phyloP scores from a whole-genome alignment of 2,329 filamentous ascomycete genomes.

The Hymenoscyphus scutula region DNA sequence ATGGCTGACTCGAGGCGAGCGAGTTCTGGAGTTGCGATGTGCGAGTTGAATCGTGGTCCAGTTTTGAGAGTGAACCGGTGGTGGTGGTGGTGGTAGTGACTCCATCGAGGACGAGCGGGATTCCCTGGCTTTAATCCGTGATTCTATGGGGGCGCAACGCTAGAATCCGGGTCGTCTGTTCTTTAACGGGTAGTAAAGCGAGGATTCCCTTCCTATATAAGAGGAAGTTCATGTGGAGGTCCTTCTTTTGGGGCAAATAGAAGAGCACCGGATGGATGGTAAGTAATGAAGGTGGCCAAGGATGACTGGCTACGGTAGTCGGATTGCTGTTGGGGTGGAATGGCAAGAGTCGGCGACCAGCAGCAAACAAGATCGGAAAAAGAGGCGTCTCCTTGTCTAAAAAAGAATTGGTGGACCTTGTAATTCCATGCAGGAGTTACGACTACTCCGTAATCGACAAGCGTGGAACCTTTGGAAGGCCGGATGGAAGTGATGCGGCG shows the following conservation, averaged over 20 bases:
- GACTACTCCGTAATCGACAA: neutral
- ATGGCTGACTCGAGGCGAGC: constrained; percentile 12
- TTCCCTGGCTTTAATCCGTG: neutral
- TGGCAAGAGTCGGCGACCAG: neutral
- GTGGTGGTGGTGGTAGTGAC: neutral
- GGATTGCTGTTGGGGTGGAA: neutral
- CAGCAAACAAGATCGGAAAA: neutral
- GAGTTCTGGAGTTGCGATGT: neutral
- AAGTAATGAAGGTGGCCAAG: neutral
- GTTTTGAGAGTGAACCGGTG: neutral
- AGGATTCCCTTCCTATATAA: neutral
- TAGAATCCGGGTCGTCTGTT: neutral
- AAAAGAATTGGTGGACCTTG: neutral
- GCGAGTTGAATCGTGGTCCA: neutral
- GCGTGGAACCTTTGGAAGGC: constrained; percentile 1
- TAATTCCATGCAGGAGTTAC: neutral
- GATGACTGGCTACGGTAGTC: too few relatives aligned
- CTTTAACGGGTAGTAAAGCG: neutral
- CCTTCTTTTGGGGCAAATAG: neutral
- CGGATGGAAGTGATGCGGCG: constrained; percentile 1
- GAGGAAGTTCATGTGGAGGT: neutral
- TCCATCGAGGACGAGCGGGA: neutral
- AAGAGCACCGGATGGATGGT: neutral
- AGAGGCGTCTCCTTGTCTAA: too few relatives aligned
- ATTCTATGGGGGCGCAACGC: neutral